Evolutionary conservation across 1,284 basidiomycete species (phyloP), one percentile per base, ranked within the genome.

Genomic region (Fomitopsis palustris): DNA sequence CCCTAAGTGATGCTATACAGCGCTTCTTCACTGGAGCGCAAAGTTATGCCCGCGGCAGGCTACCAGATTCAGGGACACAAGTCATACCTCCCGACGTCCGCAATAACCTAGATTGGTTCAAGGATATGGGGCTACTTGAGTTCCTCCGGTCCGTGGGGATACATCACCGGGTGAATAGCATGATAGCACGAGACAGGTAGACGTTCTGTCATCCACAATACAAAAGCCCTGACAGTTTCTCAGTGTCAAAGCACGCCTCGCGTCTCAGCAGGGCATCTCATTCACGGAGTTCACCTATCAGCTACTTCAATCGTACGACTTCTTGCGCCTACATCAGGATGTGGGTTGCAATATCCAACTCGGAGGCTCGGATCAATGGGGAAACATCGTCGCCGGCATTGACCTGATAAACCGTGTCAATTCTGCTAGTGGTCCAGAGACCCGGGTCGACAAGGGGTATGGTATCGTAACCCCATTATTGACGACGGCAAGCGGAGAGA

Each of bases 231-330:
- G 29, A 63, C 53, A 41, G 42, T 53, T 55, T 17, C n/a, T 29
- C 67, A 96, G 95, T 64, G 95, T 98, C 29, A 90, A 89, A 65
- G 83, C 84, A n/a, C 89, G 96, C 31, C 81, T 98, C 54, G 80
- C 82, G 5, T 86, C 89, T 0, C 83, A 87, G 60, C 82, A 87
- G 64, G 90, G 96, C 29, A 89, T 99, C 64, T 96, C 95, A 12
- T 99, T 97, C 77, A 95, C 96, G 19, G 97, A 99, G 72, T 98
- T 99, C 75, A 88, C 90, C 4, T 99, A 99, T 72, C 96, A 99
- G 71, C 86, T 99, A 25, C 81, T 99, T 12, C 97, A 99, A 77
- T 97, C 95, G 2, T 93, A 95, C 74, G 97, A 99, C 74, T 99
- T 98, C 75, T 83, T 88, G 62, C 78, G 88, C 61, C 81, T 99